Evolutionary conservation across 2,329 filamentous ascomycete genomes (phyloP).

Genomic region (Pseudocercospora fijiensis): DNA sequence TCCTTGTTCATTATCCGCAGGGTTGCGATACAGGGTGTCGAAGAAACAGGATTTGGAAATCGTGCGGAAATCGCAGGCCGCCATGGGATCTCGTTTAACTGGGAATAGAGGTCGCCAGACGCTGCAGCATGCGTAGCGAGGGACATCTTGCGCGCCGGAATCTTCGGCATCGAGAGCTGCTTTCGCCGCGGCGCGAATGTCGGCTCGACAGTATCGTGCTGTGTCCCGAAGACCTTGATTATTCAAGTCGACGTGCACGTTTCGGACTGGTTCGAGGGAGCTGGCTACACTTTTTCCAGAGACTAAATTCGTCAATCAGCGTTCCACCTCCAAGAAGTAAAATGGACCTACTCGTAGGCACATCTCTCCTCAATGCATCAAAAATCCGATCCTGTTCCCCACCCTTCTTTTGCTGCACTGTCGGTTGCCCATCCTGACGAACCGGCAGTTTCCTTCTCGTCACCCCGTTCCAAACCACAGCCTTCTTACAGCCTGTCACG

Average conservation of each 20-base stretch:
- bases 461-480: conserved; percentile 7
- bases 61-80: conserved; percentile 10
- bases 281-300: neutral
- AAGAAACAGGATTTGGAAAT: conserved; percentile 2
- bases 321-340: neutral
- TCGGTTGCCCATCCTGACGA: conserved; percentile 3
- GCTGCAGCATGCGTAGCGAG: conserved; percentile 10
- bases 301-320: neutral
- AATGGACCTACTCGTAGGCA: neutral
- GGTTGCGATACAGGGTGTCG: conserved; percentile 3
- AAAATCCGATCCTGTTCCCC: conserved; percentile 6
- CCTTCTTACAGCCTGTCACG: conserved; percentile 4
- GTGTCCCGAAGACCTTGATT: conserved; percentile 14
- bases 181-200: conserved; percentile 3
- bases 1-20: conserved; percentile 4
- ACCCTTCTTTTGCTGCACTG: conserved; percentile 10
- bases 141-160: neutral
- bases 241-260: conserved; percentile 8
- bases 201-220: conserved; percentile 10
- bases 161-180: conserved; percentile 11
- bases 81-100: conserved; percentile 9
- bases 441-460: conserved; percentile 8
- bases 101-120: conserved; percentile 5
- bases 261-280: conserved; percentile 9
- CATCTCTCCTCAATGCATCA: neutral